Evolutionary conservation across 305 asterid species (phyloP), one percentile per base, ranked within the genome.

Genomic region (Solanum hybrid): DNA sequence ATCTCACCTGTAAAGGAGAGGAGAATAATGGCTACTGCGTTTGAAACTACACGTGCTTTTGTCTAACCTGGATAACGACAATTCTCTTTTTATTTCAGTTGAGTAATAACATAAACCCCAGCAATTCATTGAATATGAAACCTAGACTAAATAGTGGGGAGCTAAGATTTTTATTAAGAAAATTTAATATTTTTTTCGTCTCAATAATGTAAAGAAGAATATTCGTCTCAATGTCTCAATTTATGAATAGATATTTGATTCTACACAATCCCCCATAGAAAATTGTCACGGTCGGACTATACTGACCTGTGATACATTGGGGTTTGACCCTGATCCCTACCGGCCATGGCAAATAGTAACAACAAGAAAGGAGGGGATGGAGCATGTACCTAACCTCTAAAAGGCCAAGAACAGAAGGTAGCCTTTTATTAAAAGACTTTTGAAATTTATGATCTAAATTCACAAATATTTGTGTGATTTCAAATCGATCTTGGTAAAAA

Each of bases 1-100:
- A 84, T 84, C 88, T 84, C 88, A 35, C 12, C 75, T 11, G 75
- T 51, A 84, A 51, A 84, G 42, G 87, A 31, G 4, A 31, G 8
- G 42, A 51, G 40, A 46, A 84, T 84, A 51, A 83, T 83, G 73
- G 87, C n/a, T 51, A 5, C 87, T 83, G 73, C 73, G 5, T 83
- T 83, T 83, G 51, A 86, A 76, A 90, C 16, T 76, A 77, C 75
- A 87, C 91, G 87, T 87, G 87, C 35, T 33, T 46, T 87, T 89
- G 90, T 89, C 46, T 69, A 89, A 87, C 40, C 79, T 83, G n/a
- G 83, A 87, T 87, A 86, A 89, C 92, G 92, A 89, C 93, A 90
- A 90, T 87, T 74, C 89, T 92, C 69, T 90, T 90, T 69, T 76
- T 31, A 37, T 36, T 79, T 79, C 78, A 89, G 75, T 90, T 89